Conservation (phyloP, 2,329 filamentous ascomycete species). For the Reticulascus tulasneorum region DNA sequence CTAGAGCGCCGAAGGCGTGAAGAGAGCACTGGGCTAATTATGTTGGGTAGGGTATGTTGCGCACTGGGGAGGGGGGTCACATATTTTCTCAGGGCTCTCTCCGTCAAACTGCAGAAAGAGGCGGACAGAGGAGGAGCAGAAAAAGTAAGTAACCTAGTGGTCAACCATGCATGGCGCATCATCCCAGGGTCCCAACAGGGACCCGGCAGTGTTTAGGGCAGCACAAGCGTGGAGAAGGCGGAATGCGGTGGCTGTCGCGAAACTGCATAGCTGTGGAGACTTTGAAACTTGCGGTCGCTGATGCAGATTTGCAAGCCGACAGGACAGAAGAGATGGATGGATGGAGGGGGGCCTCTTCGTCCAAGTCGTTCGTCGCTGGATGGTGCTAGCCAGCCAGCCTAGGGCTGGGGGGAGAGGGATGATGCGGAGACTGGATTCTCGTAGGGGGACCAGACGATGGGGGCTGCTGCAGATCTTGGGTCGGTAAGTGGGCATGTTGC, state of each 20-base stretch:
- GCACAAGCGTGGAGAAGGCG: slow-evolving; percentile 21
- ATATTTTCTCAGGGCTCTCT: slow-evolving; percentile 10
- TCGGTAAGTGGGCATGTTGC: too few relatives aligned
- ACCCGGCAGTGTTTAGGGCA: slow-evolving; percentile 12
- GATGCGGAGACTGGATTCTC: too few relatives aligned
- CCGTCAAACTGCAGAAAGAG: slow-evolving; percentile 3
- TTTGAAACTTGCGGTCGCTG: slow-evolving; percentile 13
- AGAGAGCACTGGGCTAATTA: too few relatives aligned
- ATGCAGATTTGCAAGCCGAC: slow-evolving; percentile 11
- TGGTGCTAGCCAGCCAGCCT: too few relatives aligned
- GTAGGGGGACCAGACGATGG: too few relatives aligned
- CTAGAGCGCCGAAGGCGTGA: not conserved
- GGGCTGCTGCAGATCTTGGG: too few relatives aligned
- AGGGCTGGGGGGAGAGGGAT: too few relatives aligned
- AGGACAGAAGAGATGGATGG: slow-evolving; percentile 2
- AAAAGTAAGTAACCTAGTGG: slow-evolving; percentile 1
- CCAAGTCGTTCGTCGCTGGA: too few relatives aligned
- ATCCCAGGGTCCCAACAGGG: slow-evolving; percentile 5
- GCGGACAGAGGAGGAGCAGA: not conserved
- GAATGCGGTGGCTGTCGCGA: slow-evolving; percentile 29
- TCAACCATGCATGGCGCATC: slow-evolving; percentile 12
- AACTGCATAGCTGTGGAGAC: slow-evolving; percentile 21
- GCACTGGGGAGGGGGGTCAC: slow-evolving; percentile 8
- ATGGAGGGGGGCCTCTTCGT: slow-evolving; percentile 7
- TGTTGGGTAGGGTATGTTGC: slow-evolving; percentile 5